A percentile compares a stretch with the other conserved stretches of the same genome.
phyloP scores from a whole-genome alignment of 306 rosid species.

The Cucurbita maxima region DNA sequence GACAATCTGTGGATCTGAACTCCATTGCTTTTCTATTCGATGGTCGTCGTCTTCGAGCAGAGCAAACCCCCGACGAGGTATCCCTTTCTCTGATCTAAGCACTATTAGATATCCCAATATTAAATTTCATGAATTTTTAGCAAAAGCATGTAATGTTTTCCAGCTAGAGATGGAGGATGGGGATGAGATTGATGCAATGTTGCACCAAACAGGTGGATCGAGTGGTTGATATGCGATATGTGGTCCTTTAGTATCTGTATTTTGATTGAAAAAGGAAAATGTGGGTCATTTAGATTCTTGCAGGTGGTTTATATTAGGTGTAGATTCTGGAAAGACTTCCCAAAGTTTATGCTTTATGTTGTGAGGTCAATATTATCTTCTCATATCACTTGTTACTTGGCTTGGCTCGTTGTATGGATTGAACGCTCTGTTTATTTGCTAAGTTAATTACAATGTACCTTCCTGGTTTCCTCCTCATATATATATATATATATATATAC shows the following conservation, averaged over 20 bases:
- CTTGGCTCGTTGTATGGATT: too few relatives aligned
- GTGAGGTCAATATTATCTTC: too few relatives aligned
- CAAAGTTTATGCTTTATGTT: too few relatives aligned
- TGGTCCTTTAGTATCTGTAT: background rate
- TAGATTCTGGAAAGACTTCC: too few relatives aligned
- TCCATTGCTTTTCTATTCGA: constrained; percentile 68
- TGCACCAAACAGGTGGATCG: constrained; percentile 46
- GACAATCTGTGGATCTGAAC: constrained; percentile 53
- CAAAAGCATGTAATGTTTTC: background rate
- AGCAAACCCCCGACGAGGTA: constrained; percentile 79
- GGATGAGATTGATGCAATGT: constrained; percentile 74
- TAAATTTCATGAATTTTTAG: background rate
- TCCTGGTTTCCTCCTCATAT: too few relatives aligned
- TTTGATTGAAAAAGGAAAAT: too few relatives aligned
- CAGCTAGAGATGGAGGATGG: constrained; percentile 92
- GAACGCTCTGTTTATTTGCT: too few relatives aligned
- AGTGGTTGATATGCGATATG: constrained; percentile 3
- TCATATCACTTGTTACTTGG: too few relatives aligned
- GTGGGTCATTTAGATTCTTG: too few relatives aligned
- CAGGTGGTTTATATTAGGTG: too few relatives aligned
- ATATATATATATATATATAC: too few relatives aligned
- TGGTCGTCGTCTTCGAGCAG: constrained; percentile 61
- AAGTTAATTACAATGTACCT: too few relatives aligned
- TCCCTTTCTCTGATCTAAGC: background rate
- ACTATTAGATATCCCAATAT: background rate